Evolutionary conservation across 164 flowering plant genomes (phyloP).

Genomic region (Euptelea pleiosperma): DNA sequence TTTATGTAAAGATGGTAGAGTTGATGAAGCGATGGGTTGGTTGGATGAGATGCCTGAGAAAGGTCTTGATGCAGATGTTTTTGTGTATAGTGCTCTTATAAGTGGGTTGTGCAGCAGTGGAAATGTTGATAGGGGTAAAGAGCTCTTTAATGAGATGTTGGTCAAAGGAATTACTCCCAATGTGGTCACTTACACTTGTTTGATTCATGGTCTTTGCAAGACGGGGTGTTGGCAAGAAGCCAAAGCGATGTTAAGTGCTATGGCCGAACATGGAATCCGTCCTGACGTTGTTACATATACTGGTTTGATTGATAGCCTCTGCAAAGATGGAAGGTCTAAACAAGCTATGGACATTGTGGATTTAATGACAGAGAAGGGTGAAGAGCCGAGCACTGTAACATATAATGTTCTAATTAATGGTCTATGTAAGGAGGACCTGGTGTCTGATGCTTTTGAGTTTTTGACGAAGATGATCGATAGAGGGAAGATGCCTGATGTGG

Average conservation of each 20-base stretch:
- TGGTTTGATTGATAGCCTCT: conserved; percentile 55
- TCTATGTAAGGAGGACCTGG: conserved; percentile 50
- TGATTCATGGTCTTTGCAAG: conserved; percentile 46
- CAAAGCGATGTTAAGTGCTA: conserved; percentile 33
- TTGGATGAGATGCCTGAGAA: conserved; percentile 49
- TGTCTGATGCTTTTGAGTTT: conserved; percentile 48
- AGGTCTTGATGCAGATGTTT: conserved; percentile 42
- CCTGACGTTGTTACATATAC: conserved; percentile 56
- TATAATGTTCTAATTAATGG: conserved; percentile 60
- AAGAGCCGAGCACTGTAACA: conserved; percentile 42
- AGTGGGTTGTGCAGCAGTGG: conserved; percentile 48
- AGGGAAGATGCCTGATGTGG: conserved; percentile 49
- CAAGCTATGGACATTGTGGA: conserved; percentile 47
- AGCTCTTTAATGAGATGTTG: conserved; percentile 45
- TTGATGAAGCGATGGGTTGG: conserved; percentile 44
- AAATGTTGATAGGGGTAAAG: conserved; percentile 22
- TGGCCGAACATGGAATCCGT: conserved; percentile 41
- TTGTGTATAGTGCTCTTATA: conserved; percentile 43
- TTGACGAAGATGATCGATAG: conserved; percentile 44
- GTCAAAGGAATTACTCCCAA: conserved; percentile 41
- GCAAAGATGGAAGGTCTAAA: conserved; percentile 37
- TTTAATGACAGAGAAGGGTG: conserved; percentile 61
- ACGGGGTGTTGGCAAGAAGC: conserved; percentile 53
- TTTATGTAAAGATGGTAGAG: conserved; percentile 48
- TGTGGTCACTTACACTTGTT: conserved; percentile 41